Evolutionary conservation across 306 rosid species (phyloP).

Genomic region (Echinosophora koreensis): DNA sequence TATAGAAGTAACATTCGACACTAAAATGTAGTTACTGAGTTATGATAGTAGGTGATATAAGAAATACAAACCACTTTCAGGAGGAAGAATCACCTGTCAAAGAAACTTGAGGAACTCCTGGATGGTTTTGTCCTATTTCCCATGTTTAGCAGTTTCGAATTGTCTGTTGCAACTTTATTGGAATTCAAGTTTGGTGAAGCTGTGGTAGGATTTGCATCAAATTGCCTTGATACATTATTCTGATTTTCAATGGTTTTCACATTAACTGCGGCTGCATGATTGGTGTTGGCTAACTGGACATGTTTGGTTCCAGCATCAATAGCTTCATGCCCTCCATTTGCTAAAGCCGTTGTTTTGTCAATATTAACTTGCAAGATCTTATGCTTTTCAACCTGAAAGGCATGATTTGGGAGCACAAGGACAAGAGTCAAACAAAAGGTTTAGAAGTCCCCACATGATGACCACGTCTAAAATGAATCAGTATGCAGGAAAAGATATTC

Average conservation of each 20-base stretch:
- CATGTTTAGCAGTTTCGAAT: conserved; percentile 45
- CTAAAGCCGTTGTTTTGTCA: conserved; percentile 54
- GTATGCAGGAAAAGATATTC: conserved; percentile 15
- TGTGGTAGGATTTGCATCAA: conserved; percentile 51
- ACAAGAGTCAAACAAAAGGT: neutral
- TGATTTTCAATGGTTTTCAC: conserved; percentile 48
- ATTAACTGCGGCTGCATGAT: conserved; percentile 44
- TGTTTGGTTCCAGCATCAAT: conserved; percentile 45
- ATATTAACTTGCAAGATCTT: conserved; percentile 71
- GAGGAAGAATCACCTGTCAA: conserved; percentile 72
- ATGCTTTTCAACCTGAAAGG: conserved; percentile 85
- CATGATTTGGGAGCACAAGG: conserved; percentile 20
- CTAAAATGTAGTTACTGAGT: neutral
- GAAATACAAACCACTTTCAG: conserved; percentile 22
- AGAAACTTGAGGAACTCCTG: conserved; percentile 65
- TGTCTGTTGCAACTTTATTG: conserved; percentile 39
- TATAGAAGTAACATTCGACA: conserved; percentile 9
- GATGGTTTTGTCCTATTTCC: conserved; percentile 60
- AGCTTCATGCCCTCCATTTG: conserved; percentile 54
- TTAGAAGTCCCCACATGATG: neutral
- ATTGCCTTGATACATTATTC: conserved; percentile 49
- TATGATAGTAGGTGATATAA: conserved; percentile 6
- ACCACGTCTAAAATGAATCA: conserved; percentile 31
- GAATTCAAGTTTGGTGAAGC: conserved; percentile 50
- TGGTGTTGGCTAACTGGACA: conserved; percentile 47